Evolutionary conservation across 2,329 filamentous ascomycete species (phyloP).

Genomic region (Penicillium sp.): DNA sequence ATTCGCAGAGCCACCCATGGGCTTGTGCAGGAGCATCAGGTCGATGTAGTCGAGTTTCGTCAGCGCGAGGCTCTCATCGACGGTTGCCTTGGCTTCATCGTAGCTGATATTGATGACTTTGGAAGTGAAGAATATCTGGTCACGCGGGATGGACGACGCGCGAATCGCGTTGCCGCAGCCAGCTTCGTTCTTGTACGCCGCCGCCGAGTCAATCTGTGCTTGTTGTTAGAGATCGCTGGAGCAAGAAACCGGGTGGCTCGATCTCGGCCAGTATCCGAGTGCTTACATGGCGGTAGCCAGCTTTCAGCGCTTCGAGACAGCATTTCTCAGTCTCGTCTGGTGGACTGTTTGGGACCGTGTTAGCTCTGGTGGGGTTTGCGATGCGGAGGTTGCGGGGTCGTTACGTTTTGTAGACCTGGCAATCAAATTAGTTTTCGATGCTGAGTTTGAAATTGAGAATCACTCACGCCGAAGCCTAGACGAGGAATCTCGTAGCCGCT

Average conservation of each 20-base stretch:
- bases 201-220: constrained; percentile 54
- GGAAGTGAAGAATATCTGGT: constrained; percentile 71
- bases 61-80: constrained; percentile 61
- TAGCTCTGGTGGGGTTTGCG: neutral
- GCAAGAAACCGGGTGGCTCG: neutral
- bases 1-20: constrained; percentile 68
- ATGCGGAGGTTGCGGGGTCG: neutral
- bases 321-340: constrained; percentile 22
- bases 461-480: constrained; percentile 58
- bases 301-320: constrained; percentile 20
- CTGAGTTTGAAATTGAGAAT: neutral
- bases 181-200: constrained; percentile 68
- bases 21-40: constrained; percentile 71
- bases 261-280: neutral
- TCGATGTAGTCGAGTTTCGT: constrained; percentile 73
- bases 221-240: neutral
- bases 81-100: constrained; percentile 60
- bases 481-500: constrained; percentile 62
- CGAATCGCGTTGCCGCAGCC: constrained; percentile 69
- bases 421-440: constrained; percentile 2
- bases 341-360: constrained; percentile 9
- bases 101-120: constrained; percentile 23
- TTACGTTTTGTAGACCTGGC: constrained; percentile 26
- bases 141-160: constrained; percentile 55
- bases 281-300: constrained; percentile 24